Percentiles rank a stretch among this genome's conserved stretches.
phyloP scores from a whole-genome alignment of 371 early-diverging fungal genomes.

The Coemansia sp. region DNA sequence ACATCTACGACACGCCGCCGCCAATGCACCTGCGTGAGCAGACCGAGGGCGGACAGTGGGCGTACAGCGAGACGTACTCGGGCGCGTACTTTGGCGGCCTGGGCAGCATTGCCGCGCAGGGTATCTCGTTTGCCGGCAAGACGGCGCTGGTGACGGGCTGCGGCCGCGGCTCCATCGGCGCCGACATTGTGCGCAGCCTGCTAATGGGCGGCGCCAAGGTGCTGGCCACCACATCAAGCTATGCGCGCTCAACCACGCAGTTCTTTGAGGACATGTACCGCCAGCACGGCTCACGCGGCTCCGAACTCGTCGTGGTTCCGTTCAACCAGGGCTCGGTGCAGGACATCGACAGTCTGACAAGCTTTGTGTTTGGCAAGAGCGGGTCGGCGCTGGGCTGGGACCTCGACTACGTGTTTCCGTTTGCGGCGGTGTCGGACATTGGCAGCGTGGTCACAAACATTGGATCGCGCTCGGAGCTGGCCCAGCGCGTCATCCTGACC shows the following conservation, averaged over 20 bases:
- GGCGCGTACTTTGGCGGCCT: constrained; percentile 72
- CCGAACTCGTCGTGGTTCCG: constrained; percentile 85
- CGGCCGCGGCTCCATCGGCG: constrained; percentile 90
- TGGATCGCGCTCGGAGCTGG: constrained; percentile 87
- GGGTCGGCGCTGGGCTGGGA: constrained; percentile 88
- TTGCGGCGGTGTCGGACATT: constrained; percentile 90
- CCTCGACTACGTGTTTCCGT: constrained; percentile 91
- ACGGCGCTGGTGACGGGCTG: constrained; percentile 89
- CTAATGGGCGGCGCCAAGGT: constrained; percentile 92
- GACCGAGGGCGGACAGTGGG: constrained; percentile 59
- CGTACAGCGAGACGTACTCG: constrained; percentile 68
- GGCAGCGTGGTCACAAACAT: constrained; percentile 78
- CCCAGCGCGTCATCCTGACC: constrained; percentile 59
- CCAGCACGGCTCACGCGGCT: constrained; percentile 82
- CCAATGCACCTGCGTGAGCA: constrained; percentile 74
- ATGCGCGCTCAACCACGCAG: constrained; percentile 77
- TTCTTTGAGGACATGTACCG: constrained; percentile 92
- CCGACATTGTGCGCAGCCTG: constrained; percentile 84
- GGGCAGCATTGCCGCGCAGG: constrained; percentile 69
- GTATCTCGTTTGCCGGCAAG: constrained; percentile 83
- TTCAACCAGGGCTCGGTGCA: constrained; percentile 93
- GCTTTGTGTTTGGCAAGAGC: constrained; percentile 73
- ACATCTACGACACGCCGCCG: constrained; percentile 52
- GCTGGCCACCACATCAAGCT: constrained; percentile 91
- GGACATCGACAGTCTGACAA: constrained; percentile 78